These are phyloP conservation scores for Fistulina hepatica DNA, from an alignment of 1,284 basidiomycete species.

Conservation along the genomic window DNA sequence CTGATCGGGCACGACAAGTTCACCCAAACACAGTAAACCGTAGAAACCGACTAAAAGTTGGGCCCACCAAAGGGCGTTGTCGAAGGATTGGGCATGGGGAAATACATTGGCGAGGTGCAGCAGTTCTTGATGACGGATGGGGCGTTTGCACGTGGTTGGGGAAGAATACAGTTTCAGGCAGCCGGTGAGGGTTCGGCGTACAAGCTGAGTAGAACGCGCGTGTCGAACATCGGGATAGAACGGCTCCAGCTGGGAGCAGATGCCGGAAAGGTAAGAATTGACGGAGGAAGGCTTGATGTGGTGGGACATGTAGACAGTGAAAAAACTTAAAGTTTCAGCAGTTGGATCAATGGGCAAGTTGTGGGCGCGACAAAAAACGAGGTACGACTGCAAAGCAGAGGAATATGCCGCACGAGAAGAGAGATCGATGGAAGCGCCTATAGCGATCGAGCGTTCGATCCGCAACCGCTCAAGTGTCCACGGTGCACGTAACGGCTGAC, in stretches of 20 bases:
- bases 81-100: conserved; percentile 16
- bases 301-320: conserved; percentile 27
- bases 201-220: conserved; percentile 16
- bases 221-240: conserved; percentile 26
- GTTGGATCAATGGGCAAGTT: conserved; percentile 24
- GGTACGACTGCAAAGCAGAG: conserved; percentile 28
- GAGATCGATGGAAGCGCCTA: conserved; percentile 24
- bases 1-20: conserved; percentile 20
- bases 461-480: conserved; percentile 26
- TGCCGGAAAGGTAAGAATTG: conserved; percentile 30
- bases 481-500: conserved; percentile 19
- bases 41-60: conserved; percentile 20
- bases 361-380: conserved; percentile 27
- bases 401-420: conserved; percentile 22
- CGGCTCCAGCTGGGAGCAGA: conserved; percentile 27
- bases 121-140: conserved; percentile 17
- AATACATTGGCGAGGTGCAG: conserved; percentile 1
- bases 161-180: conserved; percentile 16
- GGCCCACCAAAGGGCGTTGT: conserved; percentile 22
- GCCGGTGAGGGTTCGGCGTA: conserved; percentile 21
- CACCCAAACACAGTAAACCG: conserved; percentile 22
- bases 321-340: conserved; percentile 26
- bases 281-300: conserved; percentile 30
- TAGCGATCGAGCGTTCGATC: conserved; percentile 22
- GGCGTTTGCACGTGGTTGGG: conserved; percentile 17